Evolutionary conservation across 345 rosid genomes (phyloP).

Genomic region (Eucalyptus sp.): DNA sequence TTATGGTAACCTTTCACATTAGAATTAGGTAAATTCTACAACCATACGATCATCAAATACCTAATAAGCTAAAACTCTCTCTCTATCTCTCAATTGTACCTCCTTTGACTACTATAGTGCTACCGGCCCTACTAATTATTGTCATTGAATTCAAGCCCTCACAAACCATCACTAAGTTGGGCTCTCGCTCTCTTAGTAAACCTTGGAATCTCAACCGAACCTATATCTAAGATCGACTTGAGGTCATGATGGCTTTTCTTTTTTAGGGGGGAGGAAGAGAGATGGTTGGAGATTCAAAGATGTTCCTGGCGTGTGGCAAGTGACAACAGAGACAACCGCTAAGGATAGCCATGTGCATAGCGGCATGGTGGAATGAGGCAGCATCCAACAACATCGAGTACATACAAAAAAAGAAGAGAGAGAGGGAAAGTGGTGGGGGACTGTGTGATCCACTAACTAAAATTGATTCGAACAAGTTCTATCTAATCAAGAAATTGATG

Average conservation of each 20-base stretch:
- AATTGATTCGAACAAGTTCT: rapidly evolving
- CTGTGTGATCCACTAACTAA: rapidly evolving
- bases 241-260: not conserved
- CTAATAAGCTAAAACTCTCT: too few relatives aligned
- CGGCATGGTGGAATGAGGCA: not conserved
- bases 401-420: not conserved
- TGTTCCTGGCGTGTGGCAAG: not conserved
- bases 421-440: rapidly evolving
- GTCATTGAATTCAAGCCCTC: not conserved
- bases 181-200: not conserved
- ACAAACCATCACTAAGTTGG: not conserved
- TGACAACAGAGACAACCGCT: not conserved
- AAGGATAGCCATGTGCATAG: not conserved
- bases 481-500: not conserved
- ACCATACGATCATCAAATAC: not conserved
- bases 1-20: not conserved
- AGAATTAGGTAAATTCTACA: not conserved
- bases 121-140: not conserved
- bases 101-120: not conserved
- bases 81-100: too few relatives aligned
- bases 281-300: not conserved
- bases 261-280: not conserved
- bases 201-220: not conserved
- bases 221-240: not conserved
- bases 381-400: not conserved